Evolutionary conservation across 345 rosid genomes (phyloP).

Genomic region (Jatropha curcas): DNA sequence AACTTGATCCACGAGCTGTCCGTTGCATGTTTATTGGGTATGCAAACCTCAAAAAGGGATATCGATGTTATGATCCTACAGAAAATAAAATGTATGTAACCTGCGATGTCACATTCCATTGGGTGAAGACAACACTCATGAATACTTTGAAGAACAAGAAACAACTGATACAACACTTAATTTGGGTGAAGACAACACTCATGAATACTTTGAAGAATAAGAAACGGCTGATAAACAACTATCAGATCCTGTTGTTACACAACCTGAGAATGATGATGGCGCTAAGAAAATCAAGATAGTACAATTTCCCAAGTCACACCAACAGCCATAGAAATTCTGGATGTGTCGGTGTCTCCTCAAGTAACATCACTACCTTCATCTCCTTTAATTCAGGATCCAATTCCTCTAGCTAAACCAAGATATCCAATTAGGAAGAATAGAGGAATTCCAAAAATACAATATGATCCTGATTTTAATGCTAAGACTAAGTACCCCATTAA

Average conservation of each 20-base stretch:
- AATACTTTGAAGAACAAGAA: not conserved
- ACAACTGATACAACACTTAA: not conserved
- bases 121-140: not conserved
- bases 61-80: not conserved
- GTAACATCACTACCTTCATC: not conserved
- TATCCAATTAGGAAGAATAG: not conserved
- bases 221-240: too few species aligned
- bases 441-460: not conserved
- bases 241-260: too few species aligned
- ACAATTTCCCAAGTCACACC: not conserved
- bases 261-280: too few species aligned
- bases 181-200: not conserved
- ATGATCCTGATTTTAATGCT: not conserved
- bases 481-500: not conserved
- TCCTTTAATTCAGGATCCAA: not conserved
- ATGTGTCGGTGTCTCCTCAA: not conserved
- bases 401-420: not conserved
- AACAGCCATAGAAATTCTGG: not conserved
- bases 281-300: not conserved
- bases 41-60: not conserved
- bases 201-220: not conserved
- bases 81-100: not conserved
- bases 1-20: not conserved
- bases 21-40: not conserved
- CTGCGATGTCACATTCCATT: slow-evolving; percentile 2